Evolutionary conservation across 2,329 filamentous ascomycete genomes (phyloP).

Genomic region (Botryotinia narcissicola): DNA sequence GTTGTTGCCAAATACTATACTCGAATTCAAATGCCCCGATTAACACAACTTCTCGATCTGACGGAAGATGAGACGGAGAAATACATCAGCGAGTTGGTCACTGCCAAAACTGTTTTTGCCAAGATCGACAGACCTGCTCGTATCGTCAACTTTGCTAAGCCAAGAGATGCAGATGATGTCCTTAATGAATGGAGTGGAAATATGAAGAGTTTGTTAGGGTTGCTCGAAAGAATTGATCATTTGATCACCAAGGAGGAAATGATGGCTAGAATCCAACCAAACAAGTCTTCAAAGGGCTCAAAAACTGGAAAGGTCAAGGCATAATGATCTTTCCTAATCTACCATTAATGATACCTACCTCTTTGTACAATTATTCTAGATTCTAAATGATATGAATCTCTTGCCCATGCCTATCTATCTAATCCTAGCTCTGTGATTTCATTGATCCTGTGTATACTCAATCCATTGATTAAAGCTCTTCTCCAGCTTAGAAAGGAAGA

Average conservation of each 20-base stretch:
- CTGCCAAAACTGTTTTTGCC: conserved; percentile 95
- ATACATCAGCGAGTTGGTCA: conserved; percentile 96
- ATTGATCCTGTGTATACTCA: background rate
- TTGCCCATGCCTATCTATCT: conserved; percentile 25
- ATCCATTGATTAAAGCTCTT: background rate
- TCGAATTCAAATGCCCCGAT: conserved; percentile 85
- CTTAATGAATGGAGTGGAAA: conserved; percentile 98
- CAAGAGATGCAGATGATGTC: conserved; percentile 90
- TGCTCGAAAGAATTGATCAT: conserved; percentile 91
- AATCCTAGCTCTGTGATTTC: background rate
- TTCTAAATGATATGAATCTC: conserved; percentile 34
- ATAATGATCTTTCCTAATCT: conserved; percentile 19
- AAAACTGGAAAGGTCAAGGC: conserved; percentile 41
- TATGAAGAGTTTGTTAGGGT: conserved; percentile 87
- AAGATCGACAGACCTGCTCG: conserved; percentile 94
- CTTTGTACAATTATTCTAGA: conserved; percentile 40
- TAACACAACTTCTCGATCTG: conserved; percentile 88
- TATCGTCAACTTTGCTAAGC: conserved; percentile 92
- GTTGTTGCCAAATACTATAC: conserved; percentile 99
- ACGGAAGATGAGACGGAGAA: conserved; percentile 96
- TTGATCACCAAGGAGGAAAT: conserved; percentile 99
- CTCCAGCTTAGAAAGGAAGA: conserved; percentile 53
- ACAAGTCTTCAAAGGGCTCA: conserved; percentile 33
- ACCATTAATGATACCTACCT: conserved; percentile 28
- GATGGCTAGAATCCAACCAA: conserved; percentile 94